Evolutionary conservation across 1,284 basidiomycete genomes (phyloP).

Genomic region (Gymnopus androsaceus): DNA sequence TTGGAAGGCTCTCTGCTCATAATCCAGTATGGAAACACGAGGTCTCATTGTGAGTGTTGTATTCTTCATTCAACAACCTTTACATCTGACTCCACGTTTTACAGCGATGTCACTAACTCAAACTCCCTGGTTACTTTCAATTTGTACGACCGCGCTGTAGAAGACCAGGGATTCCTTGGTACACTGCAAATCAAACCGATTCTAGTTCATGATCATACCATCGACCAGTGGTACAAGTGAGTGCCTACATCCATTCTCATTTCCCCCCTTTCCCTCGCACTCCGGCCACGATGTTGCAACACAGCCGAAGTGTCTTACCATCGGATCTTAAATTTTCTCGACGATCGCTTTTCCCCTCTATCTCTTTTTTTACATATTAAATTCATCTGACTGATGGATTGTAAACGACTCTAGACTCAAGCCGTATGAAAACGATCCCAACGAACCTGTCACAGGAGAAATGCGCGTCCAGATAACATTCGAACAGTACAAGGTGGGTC

Average conservation of each 20-base stretch:
- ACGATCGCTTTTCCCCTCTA: conserved; percentile 2
- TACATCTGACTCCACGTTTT: conserved; percentile 10
- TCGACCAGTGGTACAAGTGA: conserved; percentile 97
- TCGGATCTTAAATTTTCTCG: background rate
- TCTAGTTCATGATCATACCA: conserved; percentile 88
- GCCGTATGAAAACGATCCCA: conserved; percentile 57
- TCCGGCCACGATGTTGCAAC: background rate
- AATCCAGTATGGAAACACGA: conserved; percentile 99
- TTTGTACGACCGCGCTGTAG: conserved; percentile 86
- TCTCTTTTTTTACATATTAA: conserved; percentile 1
- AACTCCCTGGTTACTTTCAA: conserved; percentile 86
- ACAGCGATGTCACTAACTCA: conserved; percentile 93
- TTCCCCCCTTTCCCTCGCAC: background rate
- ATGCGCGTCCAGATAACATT: conserved; percentile 95
- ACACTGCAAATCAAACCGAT: conserved; percentile 90
- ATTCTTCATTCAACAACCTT: conserved; percentile 20
- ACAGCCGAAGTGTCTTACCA: background rate
- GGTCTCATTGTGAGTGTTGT: conserved; percentile 84
- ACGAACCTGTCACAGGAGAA: conserved; percentile 86
- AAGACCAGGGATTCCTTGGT: conserved; percentile 89
- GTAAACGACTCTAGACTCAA: conserved; percentile 66
- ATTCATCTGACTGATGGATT: conserved; percentile 5
- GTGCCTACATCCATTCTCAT: conserved; percentile 33
- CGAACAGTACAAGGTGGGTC: conserved; percentile 84
- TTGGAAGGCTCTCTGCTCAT: conserved; percentile 68